A percentile compares a stretch with the other conserved stretches of the same genome.
phyloP scores from a whole-genome alignment of 1,284 basidiomycete species.

The Ganoderma multipileum region DNA sequence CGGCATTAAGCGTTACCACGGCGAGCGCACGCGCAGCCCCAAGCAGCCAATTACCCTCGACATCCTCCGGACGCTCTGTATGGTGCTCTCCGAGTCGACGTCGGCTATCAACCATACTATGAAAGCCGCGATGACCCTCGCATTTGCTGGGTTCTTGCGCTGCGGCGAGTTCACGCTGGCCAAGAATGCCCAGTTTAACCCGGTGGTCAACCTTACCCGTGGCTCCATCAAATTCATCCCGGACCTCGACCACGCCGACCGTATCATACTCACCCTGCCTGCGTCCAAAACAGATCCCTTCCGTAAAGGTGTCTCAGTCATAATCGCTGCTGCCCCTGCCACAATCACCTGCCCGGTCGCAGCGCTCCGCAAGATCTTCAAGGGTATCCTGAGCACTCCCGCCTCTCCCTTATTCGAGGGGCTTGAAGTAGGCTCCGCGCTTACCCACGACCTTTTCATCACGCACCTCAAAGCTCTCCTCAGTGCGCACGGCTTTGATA shows the following conservation, averaged over 20 bases:
- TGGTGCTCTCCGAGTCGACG: neutral
- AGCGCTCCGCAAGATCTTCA: conserved; percentile 20
- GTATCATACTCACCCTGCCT: conserved; percentile 41
- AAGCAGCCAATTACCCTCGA: conserved; percentile 35
- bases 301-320: conserved; percentile 41
- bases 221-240: conserved; percentile 37
- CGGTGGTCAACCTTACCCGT: conserved; percentile 36
- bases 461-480: conserved; percentile 26
- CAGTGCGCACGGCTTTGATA: conserved; percentile 27
- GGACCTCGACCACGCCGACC: conserved; percentile 32
- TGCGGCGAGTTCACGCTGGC: conserved; percentile 42
- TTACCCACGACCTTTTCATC: conserved; percentile 24
- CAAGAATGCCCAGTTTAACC: conserved; percentile 23
- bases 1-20: conserved; percentile 39
- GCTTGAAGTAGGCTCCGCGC: neutral
- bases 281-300: conserved; percentile 50
- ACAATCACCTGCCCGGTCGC: conserved; percentile 36
- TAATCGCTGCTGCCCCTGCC: conserved; percentile 36
- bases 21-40: conserved; percentile 32
- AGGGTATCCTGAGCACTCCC: no score
- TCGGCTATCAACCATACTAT: conserved; percentile 25
- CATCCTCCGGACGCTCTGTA: conserved; percentile 27
- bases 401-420: neutral
- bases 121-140: conserved; percentile 36
- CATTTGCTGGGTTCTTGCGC: conserved; percentile 41